Evolutionary conservation across 2,329 filamentous ascomycete genomes (phyloP), one percentile per base, ranked within the genome.

Genomic region (Elsinoe arachidis): DNA sequence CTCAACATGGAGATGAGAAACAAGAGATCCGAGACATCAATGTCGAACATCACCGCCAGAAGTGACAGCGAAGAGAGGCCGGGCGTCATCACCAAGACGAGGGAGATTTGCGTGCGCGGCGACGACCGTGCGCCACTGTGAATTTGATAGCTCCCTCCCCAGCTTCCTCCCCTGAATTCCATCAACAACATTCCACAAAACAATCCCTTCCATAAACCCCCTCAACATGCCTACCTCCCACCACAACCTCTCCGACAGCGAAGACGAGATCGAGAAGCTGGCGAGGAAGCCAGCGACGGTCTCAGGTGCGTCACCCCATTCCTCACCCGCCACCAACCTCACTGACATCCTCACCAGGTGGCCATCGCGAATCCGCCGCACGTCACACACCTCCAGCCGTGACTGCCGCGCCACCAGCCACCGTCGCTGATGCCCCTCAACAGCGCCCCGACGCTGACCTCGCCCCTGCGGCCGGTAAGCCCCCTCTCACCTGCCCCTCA

Each of bases 61-160:
- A 53, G 49, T 39, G 49, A 34, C 14, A 51, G 46, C 17, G 26
- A 53, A 17, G 49, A 39, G n/a, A 21, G 19, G 12, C 34, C 19
- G 15, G 49, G 49, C 9, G 49, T 53, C 19, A 53, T 53, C 49
- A 53, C 49, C 5, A 53, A 39, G 34, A 53, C 49, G 33, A 53
- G 49, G n/a, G 49, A 53, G 19, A 34, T 53, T 14, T 37, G 33
- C 33, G 19, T 53, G 14, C 49, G 34, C 12, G 49, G 19, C 19
- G 33, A 26, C 49, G 49, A 53, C 11, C 41, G 41, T 46, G 41
- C 41, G 19, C 41, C 41, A 14, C 26, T 46, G 9, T 26, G 19
- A 26, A 23, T 46, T 23, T 26, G 19, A 26, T 46, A 46, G 41
- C 41, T 46, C 23, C 23, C 23, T 26, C 23, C 23, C 23, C 23